Percentiles rank a stretch among this genome's conserved stretches.
phyloP scores from a whole-genome alignment of 208 protist species.

The Trypanosoma avium region DNA sequence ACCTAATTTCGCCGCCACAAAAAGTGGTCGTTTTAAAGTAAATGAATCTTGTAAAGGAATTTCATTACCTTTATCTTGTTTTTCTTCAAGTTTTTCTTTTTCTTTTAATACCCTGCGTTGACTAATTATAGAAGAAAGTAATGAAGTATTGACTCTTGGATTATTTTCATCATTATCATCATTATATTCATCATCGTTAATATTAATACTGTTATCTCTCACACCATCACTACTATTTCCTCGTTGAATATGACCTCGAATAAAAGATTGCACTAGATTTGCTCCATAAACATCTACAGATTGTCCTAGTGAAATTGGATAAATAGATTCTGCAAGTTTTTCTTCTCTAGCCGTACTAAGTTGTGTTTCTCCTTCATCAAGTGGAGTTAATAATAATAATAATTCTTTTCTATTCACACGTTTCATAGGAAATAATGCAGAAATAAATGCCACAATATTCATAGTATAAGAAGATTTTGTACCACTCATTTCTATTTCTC shows the following conservation, averaged over 20 bases:
- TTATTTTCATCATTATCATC: no score
- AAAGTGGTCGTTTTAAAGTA: slow-evolving; percentile 32
- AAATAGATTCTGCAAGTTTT: background rate
- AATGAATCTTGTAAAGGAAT: no score
- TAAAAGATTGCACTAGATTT: background rate
- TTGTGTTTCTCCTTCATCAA: background rate
- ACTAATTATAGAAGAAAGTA: no score
- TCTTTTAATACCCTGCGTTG: no score
- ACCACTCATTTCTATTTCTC: no score
- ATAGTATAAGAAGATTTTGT: no score
- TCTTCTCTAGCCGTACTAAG: background rate
- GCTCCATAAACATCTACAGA: slow-evolving; percentile 8
- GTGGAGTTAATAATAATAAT: background rate
- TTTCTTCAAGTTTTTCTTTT: no score
- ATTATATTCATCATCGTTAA: background rate
- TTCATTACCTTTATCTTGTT: no score
- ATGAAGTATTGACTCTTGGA: no score
- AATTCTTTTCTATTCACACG: background rate
- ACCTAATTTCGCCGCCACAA: slow-evolving; percentile 69
- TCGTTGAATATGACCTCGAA: background rate
- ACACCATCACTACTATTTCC: background rate
- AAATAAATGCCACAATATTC: background rate
- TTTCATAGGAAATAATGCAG: background rate
- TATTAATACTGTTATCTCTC: background rate
- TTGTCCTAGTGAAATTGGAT: slow-evolving; percentile 10